Base-by-base conservation (phyloP, 257 asterid genomes). In the Lithospermum erythrorhizon region DNA sequence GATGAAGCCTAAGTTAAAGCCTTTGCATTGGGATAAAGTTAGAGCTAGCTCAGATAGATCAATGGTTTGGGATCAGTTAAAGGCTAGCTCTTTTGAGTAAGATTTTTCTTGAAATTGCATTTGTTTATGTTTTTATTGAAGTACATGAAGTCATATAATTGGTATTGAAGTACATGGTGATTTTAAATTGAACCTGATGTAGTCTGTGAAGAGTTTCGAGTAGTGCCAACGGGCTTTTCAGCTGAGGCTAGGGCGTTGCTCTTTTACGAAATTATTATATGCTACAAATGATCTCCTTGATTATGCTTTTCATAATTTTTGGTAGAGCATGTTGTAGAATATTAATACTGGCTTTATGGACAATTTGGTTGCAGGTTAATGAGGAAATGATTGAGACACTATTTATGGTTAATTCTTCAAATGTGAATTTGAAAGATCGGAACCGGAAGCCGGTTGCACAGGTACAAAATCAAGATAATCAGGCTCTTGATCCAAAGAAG, bases 1-100 rank as follows among this genome's bases (percentile, higher is more conserved):
- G 49, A 41, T 71, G 71, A 83, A 81, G 80, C 89, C 89, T 5
- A 86, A 73, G 82, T 70, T 86, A 66, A 89, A 89, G 71, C 79
- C 96, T 62, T 72, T 86, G 79, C 95, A 89, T 21, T 89, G 96
- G 96, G 95, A 89, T 74, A 89, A 89, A 84, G 90, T 86, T 29
- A 83, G 83, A 72, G 84, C 89, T 32, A 76, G 84, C 61, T 82
- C 95, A 20, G 89, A 89, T 49, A 76, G 82, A 69, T 81, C 77
- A 37, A 86, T 83, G 89, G 87, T 79, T 66, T 89, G 97, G 97
- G 94, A 89, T 77, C 90, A 86, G 57, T 65, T 86, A 52, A 86
- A 80, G 52, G 74, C 94, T 18, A 83, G 79, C 64, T 82, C 95
- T 57, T 83, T 86, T 57, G 84, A 80, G 97, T 89, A 74, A 82